Base-by-base conservation (phyloP, 83 land plant genomes). In the Picea engelmannii region DNA sequence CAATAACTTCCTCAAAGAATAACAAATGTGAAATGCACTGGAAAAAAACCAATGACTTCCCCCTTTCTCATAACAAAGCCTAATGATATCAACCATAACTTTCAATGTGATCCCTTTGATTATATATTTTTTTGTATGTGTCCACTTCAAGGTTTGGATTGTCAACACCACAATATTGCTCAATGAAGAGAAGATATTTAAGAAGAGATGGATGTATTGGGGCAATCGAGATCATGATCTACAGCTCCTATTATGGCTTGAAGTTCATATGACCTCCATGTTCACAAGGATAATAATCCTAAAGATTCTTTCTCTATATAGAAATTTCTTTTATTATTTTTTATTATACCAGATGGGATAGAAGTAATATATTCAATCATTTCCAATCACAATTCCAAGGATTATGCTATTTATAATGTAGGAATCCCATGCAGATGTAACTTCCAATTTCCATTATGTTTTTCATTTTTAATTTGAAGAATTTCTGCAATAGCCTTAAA, bases 121-220 rank as follows among this genome's bases (percentile, higher is more conserved):
- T 83, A 13, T 87, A 15, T 96, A 31, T 88, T 40, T 47, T 65
- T 62, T 82, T 87, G 82, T 55, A 81, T 77, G 82, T 78, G 6
- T 89, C 85, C 31, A 86, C 61, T 24, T 66, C 82, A 79, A 79
- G 21, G 18, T 78, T 60, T 13, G 85, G 79, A 71, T 89, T 93
- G 18, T 84, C 86, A 2, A 27, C 17, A 66, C 59, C 69, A 47
- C 78, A 87, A 81, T 55, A 88, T 47, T 88, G 81, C 24, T 69
- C 11, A 44, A 75, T 80, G 85, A 86, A 86, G 6, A 68, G 31
- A 12, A 89, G 31, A 17, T 87, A 80, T 66, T 81, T 89, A 11
- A 92, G 74, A 78, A 96, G 73, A 78, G 89, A 87, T 35, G 97
- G 97, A 86, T 96, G 99, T 60, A 92, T 88, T 20, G 95, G 87